Evolutionary conservation across 2,329 filamentous ascomycete species (phyloP).

Genomic region (Ampelomyces quisqualis): DNA sequence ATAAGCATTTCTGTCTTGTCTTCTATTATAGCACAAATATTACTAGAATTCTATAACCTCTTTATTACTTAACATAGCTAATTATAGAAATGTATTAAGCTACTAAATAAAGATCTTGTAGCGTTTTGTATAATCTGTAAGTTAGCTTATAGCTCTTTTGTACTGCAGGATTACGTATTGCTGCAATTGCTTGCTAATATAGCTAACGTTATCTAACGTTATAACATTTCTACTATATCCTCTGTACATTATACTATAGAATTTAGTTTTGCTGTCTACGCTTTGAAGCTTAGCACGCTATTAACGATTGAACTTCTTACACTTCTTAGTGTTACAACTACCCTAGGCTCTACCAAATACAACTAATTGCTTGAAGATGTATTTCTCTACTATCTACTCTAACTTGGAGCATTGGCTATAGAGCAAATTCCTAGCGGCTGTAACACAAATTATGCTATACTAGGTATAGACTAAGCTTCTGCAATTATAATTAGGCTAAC

Average conservation of each 20-base stretch:
- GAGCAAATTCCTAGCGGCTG: not conserved
- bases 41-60: slow-evolving; percentile 7
- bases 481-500: not conserved
- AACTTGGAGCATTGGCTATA: not conserved
- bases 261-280: slow-evolving; percentile 5
- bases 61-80: slow-evolving; percentile 2
- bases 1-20: not conserved
- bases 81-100: slow-evolving; percentile 1
- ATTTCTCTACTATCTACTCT: slow-evolving; percentile 4
- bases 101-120: slow-evolving; percentile 6
- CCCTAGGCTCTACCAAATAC: slow-evolving; percentile 2
- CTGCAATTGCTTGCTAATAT: slow-evolving; percentile 8
- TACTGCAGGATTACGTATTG: slow-evolving; percentile 9
- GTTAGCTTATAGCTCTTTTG: slow-evolving; percentile 10
- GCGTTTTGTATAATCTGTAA: slow-evolving; percentile 8
- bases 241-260: slow-evolving; percentile 4
- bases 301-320: slow-evolving; percentile 4
- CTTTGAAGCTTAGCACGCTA: slow-evolving; percentile 8
- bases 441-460: slow-evolving; percentile 2
- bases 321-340: slow-evolving; percentile 6
- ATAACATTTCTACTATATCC: slow-evolving; percentile 6
- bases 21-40: slow-evolving; percentile 6
- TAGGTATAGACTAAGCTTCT: slow-evolving; percentile 6
- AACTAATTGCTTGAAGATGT: slow-evolving; percentile 7
- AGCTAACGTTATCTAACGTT: slow-evolving; percentile 4